Evolutionary conservation across 768 basidiomycete species (phyloP), one percentile per base, ranked within the genome.

Genomic region (Tremella mesenterica): DNA sequence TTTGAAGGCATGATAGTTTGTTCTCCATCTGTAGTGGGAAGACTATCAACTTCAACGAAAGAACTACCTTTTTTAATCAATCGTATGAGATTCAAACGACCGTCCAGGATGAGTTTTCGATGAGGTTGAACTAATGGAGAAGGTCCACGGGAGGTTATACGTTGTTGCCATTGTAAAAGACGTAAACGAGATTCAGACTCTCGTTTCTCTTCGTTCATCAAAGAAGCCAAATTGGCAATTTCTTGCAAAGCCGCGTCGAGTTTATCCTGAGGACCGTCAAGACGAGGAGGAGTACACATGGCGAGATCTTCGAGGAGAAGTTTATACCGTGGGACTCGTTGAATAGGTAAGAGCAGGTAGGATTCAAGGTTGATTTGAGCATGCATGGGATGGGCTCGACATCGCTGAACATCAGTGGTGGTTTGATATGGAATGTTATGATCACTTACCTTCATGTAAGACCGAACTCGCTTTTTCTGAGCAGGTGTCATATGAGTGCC

Each of bases 51-150:
- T 69, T 92, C 88, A 62, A 88, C 89, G 6, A 83, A 81, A 13
- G 86, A 81, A 26, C 82, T 79, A 0, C 83, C 81, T 73, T 91
- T 92, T 58, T 89, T 83, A 44, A 92, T 88, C 39, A 93, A 85
- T n/a, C 91, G 83, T 2, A 87, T 89, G 33, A 96, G 77, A 48
- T 85, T 77, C 34, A 97, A 75, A 21, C 79, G 79, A 10, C 93
- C 95, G 66, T 96, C 92, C 83, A 93, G 86, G 52, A 99, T 85
- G 30, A 99, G 81, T 53, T 87, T 85, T 30, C 92, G 83, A 76
- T 99, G 95, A 7, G 95, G 95, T 72, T 97, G 95, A 30, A 99
- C 95, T 31, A 99, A 77, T n/a, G 95, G 92, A 54, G 89, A 92
- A 7, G 90, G 91, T 73, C 95, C 96, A 69, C 82, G 86, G 18